Conservation (phyloP, 2,329 filamentous ascomycete genomes). For the Sordariomycetes sp. region DNA sequence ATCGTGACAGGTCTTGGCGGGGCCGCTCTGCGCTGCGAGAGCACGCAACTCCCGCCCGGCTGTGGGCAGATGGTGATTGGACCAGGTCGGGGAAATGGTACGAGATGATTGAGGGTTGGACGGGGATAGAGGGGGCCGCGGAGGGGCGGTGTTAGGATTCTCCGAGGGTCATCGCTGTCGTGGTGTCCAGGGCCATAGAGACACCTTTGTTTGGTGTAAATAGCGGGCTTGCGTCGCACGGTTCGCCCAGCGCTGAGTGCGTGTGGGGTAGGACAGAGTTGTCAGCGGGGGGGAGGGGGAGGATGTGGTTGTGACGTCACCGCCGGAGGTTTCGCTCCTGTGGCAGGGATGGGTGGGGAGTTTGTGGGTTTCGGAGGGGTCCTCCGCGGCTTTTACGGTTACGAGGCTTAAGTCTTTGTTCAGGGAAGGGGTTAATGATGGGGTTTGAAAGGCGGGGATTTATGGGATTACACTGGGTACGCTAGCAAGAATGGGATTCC, state of each 20-base stretch:
- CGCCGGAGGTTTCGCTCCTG: constrained; percentile 1
- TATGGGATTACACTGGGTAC: no score
- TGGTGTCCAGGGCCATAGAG: no score
- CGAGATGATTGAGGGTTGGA: no score
- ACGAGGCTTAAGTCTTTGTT: not conserved
- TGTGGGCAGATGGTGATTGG: no score
- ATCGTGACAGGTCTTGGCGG: not conserved
- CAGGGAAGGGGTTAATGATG: not conserved
- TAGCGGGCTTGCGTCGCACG: not conserved
- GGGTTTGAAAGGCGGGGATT: not conserved
- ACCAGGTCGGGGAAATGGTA: no score
- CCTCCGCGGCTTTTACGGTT: no score
- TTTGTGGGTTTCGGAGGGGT: not conserved
- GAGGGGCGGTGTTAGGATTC: no score
- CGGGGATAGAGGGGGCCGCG: no score
- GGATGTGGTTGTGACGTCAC: constrained; percentile 1
- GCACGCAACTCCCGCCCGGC: no score
- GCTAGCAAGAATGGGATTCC: no score
- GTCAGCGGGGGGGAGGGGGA: not conserved
- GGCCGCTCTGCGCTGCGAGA: not conserved
- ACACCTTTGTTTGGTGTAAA: not conserved
- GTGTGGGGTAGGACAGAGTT: not conserved
- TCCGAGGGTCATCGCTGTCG: no score
- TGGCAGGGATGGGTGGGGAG: not conserved
- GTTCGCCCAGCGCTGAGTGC: not conserved